Conservation (phyloP, 2,329 filamentous ascomycete species). For the Diaporthe australafricana region DNA sequence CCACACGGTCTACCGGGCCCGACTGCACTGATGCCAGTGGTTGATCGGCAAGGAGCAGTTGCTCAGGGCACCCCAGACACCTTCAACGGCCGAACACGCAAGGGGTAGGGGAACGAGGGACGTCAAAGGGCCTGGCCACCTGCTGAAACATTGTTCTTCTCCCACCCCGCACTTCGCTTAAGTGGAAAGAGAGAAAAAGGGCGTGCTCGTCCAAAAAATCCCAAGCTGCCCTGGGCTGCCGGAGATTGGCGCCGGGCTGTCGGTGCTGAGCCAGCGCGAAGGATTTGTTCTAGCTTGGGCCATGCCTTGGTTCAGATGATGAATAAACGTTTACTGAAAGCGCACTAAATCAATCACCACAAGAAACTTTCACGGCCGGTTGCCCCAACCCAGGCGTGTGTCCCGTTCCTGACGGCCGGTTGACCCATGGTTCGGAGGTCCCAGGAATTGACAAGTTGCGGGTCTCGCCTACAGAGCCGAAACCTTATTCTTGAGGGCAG, state of each 20-base stretch:
- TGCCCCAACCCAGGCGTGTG: not conserved
- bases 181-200: not conserved
- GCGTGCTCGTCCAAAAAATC: constrained; percentile 4
- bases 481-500: constrained; percentile 4
- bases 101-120: not conserved
- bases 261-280: not conserved
- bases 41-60: constrained; percentile 19
- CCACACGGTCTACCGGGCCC: constrained; percentile 10
- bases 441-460: constrained; percentile 9
- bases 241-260: constrained; percentile 18
- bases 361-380: not conserved
- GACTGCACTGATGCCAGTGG: constrained; percentile 20
- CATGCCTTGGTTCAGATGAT: not conserved
- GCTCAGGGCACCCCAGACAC: constrained; percentile 15
- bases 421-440: not conserved
- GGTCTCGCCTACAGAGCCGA: constrained; percentile 17
- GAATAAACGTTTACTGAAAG: not conserved
- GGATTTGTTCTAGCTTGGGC: constrained; percentile 25
- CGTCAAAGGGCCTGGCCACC: not conserved
- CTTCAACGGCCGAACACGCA: not conserved
- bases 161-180: constrained; percentile 24
- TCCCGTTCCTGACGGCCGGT: not conserved
- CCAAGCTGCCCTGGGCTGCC: constrained; percentile 2
- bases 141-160: constrained; percentile 27
- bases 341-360: not conserved